Conservation (phyloP, 345 rosid species). For the Eucalyptus erythrocorys region DNA sequence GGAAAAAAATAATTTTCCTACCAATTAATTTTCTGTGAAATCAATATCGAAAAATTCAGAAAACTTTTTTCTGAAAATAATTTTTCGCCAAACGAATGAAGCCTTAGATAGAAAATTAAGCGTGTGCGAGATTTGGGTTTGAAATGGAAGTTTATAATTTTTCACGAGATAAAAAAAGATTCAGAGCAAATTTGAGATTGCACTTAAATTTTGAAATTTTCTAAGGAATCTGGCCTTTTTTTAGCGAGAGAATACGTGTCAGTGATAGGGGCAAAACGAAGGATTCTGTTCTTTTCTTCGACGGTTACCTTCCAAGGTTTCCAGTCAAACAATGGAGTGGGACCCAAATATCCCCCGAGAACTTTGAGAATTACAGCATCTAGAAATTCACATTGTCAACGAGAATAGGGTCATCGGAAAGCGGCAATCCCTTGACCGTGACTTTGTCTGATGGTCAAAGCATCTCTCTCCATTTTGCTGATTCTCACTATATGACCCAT, state of each 20-base stretch:
- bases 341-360: neutral
- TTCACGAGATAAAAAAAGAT: too few species aligned
- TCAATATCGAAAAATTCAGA: accelerated
- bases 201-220: too few species aligned
- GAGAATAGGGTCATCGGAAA: neutral
- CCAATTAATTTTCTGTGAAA: accelerated
- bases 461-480: neutral
- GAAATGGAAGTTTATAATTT: too few species aligned
- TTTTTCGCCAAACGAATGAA: too few species aligned
- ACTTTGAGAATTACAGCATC: neutral
- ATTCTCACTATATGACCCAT: neutral
- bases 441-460: neutral
- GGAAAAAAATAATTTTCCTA: too few species aligned
- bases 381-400: neutral
- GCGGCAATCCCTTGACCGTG: neutral
- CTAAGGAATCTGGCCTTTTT: neutral
- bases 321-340: neutral
- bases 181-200: neutral
- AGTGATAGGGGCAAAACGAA: neutral
- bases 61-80: accelerated
- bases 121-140: too few species aligned
- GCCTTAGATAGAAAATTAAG: accelerated
- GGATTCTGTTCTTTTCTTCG: neutral
- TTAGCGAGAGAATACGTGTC: neutral
- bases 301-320: neutral